Evolutionary conservation across 805 yeast genomes (phyloP), one percentile per base, ranked within the genome.

Genomic region (Candida manassasensis): DNA sequence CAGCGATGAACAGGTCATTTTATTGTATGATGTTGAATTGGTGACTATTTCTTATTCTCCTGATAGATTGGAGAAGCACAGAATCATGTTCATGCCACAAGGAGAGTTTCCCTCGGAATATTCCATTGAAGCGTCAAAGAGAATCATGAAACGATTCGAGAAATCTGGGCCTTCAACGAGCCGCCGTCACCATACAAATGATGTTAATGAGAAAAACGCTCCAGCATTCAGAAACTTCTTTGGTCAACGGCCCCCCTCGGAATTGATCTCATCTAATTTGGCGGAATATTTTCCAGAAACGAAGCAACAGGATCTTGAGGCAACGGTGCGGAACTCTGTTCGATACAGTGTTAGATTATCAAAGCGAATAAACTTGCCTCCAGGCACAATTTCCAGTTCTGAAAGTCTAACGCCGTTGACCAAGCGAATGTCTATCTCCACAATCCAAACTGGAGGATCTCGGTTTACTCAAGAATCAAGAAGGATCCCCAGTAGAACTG

Each of bases 241-340:
- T 57, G 94, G 94, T 16, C 96, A 86, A 56, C 71, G 98, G 50
- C 98, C 98, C 5, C 89, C 97, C 1, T 81, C 93, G 40, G 95
- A 87, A 52, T 73, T 89, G 47, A 93, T 90, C 41, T 85, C 97
- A 2, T 79, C 89, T 2, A 87, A 90, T 51, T 64, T 90, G 44
- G 81, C 88, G 2, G 95, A 89, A 43, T 90, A 85, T 56, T 93
- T 93, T 68, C 98, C 98, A 0, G 82, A 80, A 26, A 80, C 95
- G 0, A 80, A 77, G 16, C 74, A 78, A 34, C 69, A 73, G 29
- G 81, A 81, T 38, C 69, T 93, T 42, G 83, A 83, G 41, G 79
- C 81, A 38, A 89, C 96, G 2, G 75, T 89, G 29, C 65, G 94
- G 14, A 88, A 86, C 52, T 84, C 96, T 4, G 86, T 85, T 11